These are phyloP conservation scores for Eutrema heterophyllum DNA, from an alignment of 345 rosid species.

Conservation along the genomic window DNA sequence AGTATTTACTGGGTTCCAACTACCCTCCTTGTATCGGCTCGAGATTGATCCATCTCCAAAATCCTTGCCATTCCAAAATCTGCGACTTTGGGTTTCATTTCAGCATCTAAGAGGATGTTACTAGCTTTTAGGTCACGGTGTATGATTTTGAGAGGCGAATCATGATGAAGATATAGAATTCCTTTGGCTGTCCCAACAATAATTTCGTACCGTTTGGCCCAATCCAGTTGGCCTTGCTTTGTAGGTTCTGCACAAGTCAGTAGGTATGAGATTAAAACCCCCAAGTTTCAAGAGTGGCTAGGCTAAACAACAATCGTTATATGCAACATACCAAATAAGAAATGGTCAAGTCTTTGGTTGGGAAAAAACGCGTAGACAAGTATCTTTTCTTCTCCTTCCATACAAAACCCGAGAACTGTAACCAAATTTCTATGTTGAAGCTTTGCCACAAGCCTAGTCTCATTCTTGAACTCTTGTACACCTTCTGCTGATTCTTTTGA, in stretches of 20 bases:
- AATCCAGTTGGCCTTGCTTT: slow-evolving; percentile 32
- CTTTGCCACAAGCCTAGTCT: slow-evolving; percentile 10
- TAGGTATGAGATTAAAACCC: neutral
- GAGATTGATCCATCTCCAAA: slow-evolving; percentile 28
- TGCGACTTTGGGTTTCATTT: slow-evolving; percentile 51
- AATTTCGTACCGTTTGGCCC: slow-evolving; percentile 38
- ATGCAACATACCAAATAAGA: neutral
- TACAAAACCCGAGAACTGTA: slow-evolving; percentile 8
- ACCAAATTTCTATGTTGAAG: slow-evolving; percentile 24
- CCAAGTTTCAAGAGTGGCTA: neutral
- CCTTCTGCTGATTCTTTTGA: slow-evolving; percentile 25
- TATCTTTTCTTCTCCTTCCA: slow-evolving; percentile 27
- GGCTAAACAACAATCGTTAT: too few relatives aligned
- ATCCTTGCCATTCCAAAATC: slow-evolving; percentile 65
- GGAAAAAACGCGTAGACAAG: slow-evolving; percentile 18
- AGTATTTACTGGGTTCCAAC: slow-evolving; percentile 38
- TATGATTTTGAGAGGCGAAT: slow-evolving; percentile 46
- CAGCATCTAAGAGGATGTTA: slow-evolving; percentile 46
- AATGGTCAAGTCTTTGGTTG: slow-evolving; percentile 15
- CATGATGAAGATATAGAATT: slow-evolving; percentile 31
- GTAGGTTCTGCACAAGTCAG: slow-evolving; percentile 25
- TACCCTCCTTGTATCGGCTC: slow-evolving; percentile 37
- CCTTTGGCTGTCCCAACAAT: slow-evolving; percentile 44
- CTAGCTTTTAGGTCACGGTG: slow-evolving; percentile 62
- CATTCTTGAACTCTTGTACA: slow-evolving; percentile 23